Evolutionary conservation across 495 filamentous ascomycete genomes (phyloP), one percentile per base, ranked within the genome.

Genomic region (Articulospora tetracladia): DNA sequence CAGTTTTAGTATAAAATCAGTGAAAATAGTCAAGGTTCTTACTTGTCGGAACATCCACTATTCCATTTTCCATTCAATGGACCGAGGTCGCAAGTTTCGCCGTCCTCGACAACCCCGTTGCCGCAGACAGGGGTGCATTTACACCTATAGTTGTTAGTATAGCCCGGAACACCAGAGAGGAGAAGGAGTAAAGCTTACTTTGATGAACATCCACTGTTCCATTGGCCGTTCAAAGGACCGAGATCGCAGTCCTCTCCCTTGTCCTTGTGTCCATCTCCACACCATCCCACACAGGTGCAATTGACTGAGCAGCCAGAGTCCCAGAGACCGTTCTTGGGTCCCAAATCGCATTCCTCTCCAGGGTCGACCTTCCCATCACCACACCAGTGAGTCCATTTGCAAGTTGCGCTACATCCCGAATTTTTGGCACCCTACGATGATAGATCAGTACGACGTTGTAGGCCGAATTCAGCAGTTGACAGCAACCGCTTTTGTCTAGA

Each of bases 271-370:
- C 51, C 51, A 53, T 53, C 28, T 32, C 51, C 51, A 53, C 51
- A 53, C 25, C 24, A 28, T 3, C 19, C 19, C n/a, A 57, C 22
- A 23, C n/a, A 26, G 11, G 36, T 47, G 24, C 55, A 57, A 30
- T 57, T 32, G 7, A 10, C 23, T 11, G 55, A 57, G 39, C 55
- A 57, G 2, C 55, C 55, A 1, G 55, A 57, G 19, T 58, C 24
- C 25, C 20, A 51, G 15, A 17, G 22, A 36, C 56, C 56, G 23
- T 58, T 50, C 15, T 13, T 24, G 4, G n/a, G 20, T 23, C 53
- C 53, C 28, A 44, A 13, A 25, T 57, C 54, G 26, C 54, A 57
- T 13, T 20, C 23, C 26, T 57, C 54, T 13, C 51, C 51, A 13
- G 51, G 8, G 13, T 36, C 53, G 23, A 8, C 4, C 26, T 55